Evolutionary conservation across 768 basidiomycete species (phyloP), one percentile per base, ranked within the genome.

Genomic region (Auricularia sp.): DNA sequence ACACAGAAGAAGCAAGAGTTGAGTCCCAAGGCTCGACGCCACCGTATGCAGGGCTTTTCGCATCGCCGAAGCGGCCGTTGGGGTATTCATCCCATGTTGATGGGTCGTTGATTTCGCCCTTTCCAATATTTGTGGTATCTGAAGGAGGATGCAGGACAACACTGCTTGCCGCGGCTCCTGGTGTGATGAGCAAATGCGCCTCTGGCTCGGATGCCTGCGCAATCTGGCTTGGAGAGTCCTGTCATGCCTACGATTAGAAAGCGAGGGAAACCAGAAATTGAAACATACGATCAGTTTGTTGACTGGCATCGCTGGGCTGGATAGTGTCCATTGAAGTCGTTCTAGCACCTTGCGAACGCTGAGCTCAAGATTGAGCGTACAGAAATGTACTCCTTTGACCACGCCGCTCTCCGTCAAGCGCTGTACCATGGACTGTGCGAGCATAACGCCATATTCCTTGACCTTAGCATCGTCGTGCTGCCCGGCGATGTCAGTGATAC

Each of bases 21-120:
- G 63, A 54, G 64, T 90, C 89, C 89, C 90, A 94, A 2, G 81
- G 87, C 67, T 87, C 88, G 39, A 80, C 79, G n/a, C 65, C 79
- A 58, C 97, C 97, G 69, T 89, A 99, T 0, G 97, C 97, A 24
- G 97, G 97, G 78, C 93, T 96, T 71, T 97, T 92, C 73, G 90
- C 92, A 74, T 98, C 97, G 67, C 97, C 97, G 74, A 98, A 98
- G 10, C 97, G 88, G 42, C 97, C 97, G 73, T 99, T 99, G 6
- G 97, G 97, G 73, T 98, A 98, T 71, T 99, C 97, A 70, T 94
- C 92, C 92, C 92, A 94, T 21, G 85, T 85, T 1, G 87, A 82
- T 0, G 89, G 89, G 68, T 88, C 83, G 70, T 88, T 91, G 6
- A 88, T 77, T 67, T 92, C 90, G 5, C 89, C 90, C 54, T 83